Percentiles rank a stretch among this genome's conserved stretches.
phyloP scores from a whole-genome alignment of 2,329 filamentous ascomycete genomes.

The Fusarium redolens region DNA sequence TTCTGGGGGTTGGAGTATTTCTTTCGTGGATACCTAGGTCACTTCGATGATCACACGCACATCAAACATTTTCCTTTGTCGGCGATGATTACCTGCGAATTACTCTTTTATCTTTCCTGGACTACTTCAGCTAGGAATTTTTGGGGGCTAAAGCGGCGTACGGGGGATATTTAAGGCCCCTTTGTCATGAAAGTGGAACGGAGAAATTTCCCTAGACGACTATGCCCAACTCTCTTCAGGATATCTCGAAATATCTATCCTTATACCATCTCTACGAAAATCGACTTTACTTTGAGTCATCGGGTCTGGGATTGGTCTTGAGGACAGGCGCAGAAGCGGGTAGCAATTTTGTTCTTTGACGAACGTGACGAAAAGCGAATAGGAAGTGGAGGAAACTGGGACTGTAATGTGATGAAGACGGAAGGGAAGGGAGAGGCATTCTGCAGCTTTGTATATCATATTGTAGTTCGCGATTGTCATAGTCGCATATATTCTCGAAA shows the following conservation, averaged over 20 bases:
- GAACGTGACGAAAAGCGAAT: constrained; percentile 40
- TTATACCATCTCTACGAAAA: constrained; percentile 28
- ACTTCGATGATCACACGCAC: constrained; percentile 31
- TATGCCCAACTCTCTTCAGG: constrained; percentile 7
- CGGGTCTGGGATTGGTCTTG: constrained; percentile 5
- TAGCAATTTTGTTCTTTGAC: constrained; percentile 34
- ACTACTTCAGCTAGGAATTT: constrained; percentile 20
- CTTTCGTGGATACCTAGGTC: constrained; percentile 40
- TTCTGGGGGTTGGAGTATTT: constrained; percentile 33
- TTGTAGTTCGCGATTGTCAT: constrained; percentile 44
- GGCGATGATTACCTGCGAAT: constrained; percentile 33
- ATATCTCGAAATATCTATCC: constrained; percentile 28
- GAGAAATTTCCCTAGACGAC: constrained; percentile 20
- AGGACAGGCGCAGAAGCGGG: constrained; percentile 16
- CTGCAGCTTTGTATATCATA: constrained; percentile 42
- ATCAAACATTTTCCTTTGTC: constrained; percentile 43
- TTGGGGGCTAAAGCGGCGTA: constrained; percentile 27
- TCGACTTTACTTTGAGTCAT: constrained; percentile 22
- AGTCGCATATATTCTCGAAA: constrained; percentile 32
- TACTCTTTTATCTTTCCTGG: constrained; percentile 20
- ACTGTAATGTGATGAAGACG: constrained; percentile 36
- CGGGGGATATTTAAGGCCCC: constrained; percentile 2
- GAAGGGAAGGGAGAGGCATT: constrained; percentile 17
- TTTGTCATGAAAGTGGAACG: constrained; percentile 20
- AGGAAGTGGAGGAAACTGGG: constrained; percentile 23